Percentiles rank a stretch among this genome's conserved stretches.
phyloP scores from a whole-genome alignment of 78 protist genomes.

The slime mould (Dictyostelium discoideum) region dicty_2.7 NC_007088.5:494501-495000 shows the following conservation, averaged over 20 bases:
- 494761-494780: constrained; percentile 41
- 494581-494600: constrained; percentile 37
- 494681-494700: constrained; percentile 55
- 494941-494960: constrained; percentile 9
- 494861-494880: constrained; percentile 13
- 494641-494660: background rate
- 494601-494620: constrained; percentile 14
- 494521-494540: too few relatives aligned
- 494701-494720: constrained; percentile 32
- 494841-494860: constrained; percentile 63
- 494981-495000: constrained; percentile 32
- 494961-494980: constrained; percentile 3
- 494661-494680: constrained; percentile 49
- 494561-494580: background rate
- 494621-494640: constrained; percentile 23
- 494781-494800: constrained; percentile 28
- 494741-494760: background rate
- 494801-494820: constrained; percentile 4
- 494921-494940: background rate
- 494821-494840: background rate
- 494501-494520: background rate
- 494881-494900: background rate
- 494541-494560: background rate
- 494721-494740: constrained; percentile 12
- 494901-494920: constrained; percentile 28